Evolutionary conservation across 768 basidiomycete genomes (phyloP).

Genomic region (Suillus subalutaceus): DNA sequence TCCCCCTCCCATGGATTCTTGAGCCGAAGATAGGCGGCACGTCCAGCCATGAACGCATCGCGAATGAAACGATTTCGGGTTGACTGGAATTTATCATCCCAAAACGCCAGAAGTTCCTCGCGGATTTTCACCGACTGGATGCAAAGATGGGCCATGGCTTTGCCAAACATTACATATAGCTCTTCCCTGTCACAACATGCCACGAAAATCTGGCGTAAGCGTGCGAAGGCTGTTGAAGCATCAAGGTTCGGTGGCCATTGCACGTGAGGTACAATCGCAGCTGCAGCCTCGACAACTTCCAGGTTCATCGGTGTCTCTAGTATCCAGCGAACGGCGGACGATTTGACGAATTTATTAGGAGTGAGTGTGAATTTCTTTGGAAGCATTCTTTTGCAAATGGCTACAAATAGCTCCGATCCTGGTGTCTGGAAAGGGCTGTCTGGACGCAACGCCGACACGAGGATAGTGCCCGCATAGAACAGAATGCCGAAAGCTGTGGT

Average conservation of each 20-base stretch:
- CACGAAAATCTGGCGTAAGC: background rate
- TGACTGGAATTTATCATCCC: background rate
- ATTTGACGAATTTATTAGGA: background rate
- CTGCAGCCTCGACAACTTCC: background rate
- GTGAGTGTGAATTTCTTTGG: background rate
- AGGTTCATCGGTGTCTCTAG: background rate
- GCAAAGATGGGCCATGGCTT: background rate
- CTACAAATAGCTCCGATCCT: slow-evolving; percentile 9
- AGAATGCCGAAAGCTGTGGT: slow-evolving; percentile 16
- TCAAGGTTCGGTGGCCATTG: background rate
- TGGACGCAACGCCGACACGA: slow-evolving; percentile 13
- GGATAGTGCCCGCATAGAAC: slow-evolving; percentile 17
- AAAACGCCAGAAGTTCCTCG: background rate
- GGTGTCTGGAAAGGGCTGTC: slow-evolving; percentile 24
- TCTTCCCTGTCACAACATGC: background rate
- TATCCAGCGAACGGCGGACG: background rate
- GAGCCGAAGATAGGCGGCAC: background rate
- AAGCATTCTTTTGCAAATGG: slow-evolving; percentile 3
- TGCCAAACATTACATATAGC: background rate
- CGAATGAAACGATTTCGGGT: background rate
- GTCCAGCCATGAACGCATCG: background rate
- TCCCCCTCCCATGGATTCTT: background rate
- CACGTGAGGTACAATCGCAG: background rate
- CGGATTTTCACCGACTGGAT: background rate
- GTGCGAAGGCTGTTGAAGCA: background rate